Evolutionary conservation across 768 basidiomycete genomes (phyloP), one percentile per base, ranked within the genome.

Genomic region (Phylloporus rhodoxanthus): DNA sequence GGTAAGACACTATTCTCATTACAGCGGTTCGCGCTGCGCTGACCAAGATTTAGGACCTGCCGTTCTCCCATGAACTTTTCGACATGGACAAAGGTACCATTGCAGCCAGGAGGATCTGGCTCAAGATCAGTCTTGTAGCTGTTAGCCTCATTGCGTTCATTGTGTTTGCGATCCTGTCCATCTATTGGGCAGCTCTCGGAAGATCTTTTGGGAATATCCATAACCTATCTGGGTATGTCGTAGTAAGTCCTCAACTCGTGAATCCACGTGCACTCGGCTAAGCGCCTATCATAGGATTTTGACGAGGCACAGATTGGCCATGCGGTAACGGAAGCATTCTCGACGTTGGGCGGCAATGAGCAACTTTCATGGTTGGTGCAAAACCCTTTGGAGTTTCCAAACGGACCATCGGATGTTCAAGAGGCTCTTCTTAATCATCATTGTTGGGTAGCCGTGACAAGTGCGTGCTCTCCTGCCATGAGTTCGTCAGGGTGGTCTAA

Each of bases 151-250:
- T 78, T 15, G 58, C 70, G 13, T 38, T 79, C 29, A 59, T 74
- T 19, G 75, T 84, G 37, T 74, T 79, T 52, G 65, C 62, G 0
- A 66, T 82, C 19, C 64, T 84, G 49, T 63, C 79, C 2, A 81
- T 84, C 40, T 83, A 77, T 61, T 84, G 81, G 80, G 81, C 78
- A 9, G 74, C 77, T 11, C 62, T 79, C 4, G 79, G 79, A 67
- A 71, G 71, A 46, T 71, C 71, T 9, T 71, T 64, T 5, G 37
- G 51, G 28, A 61, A 70, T 8, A 29, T 71, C 5, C 63, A 63
- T 33, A 74, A 75, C 20, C 57, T 85, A 21, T 59, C 71, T n/a
- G 80, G 78, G 2, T 82, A 75, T 71, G 71, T 84, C 0, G 75
- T 84, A 21, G 82, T 83, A 50, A 44, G 79, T 70, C 20, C 37